Evolutionary conservation across 768 basidiomycete species (phyloP), one percentile per base, ranked within the genome.

Genomic region (Hypholoma fasciculare): DNA sequence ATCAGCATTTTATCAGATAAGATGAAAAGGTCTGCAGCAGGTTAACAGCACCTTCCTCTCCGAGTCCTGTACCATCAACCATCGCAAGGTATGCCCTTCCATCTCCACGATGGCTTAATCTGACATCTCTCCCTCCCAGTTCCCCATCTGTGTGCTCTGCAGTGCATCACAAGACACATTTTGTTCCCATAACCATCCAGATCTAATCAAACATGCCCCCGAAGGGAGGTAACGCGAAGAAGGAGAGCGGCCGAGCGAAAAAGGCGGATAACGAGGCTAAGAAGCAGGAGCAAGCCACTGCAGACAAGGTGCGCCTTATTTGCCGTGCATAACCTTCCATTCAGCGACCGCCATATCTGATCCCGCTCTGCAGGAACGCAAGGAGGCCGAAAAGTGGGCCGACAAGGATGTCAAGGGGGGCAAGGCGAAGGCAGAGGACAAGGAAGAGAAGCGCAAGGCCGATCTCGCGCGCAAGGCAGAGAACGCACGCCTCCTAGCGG

Each of bases 231-330:
- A 96, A 94, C 78, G 79, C 92, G 57, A 97, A 96, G 86, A 96
- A 96, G 71, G 95, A 96, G 72, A 74, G 85, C 43, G 94, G 95
- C 4, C 75, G 90, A 54, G 89, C 94, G 0, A 95, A 93, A 76
- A 97, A 97, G 72, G 92, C 92, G 23, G 91, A 95, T 68, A 95
- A 94, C 69, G 92, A 93, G 69, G 78, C 83, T 8, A 92, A 89
- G 79, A 95, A 94, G 73, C 81, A 83, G 60, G 84, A 81, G 6
- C 79, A 77, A 4, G 86, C 79, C 0, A 79, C 77, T 11, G 79
- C 78, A 7, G 90, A 85, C 12, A 86, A 82, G 75, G 92, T 87
- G 50, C 49, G 69, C 66, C 39, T 36, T n/a, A 43, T 20, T 49
- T 59, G 47, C 4, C 23, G 30, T 23, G 23, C 23, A 23, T 23